phyloP scores from a whole-genome alignment of 2,329 filamentous ascomycete species.

The Pseudogymnoascus verrucosus region DNA sequence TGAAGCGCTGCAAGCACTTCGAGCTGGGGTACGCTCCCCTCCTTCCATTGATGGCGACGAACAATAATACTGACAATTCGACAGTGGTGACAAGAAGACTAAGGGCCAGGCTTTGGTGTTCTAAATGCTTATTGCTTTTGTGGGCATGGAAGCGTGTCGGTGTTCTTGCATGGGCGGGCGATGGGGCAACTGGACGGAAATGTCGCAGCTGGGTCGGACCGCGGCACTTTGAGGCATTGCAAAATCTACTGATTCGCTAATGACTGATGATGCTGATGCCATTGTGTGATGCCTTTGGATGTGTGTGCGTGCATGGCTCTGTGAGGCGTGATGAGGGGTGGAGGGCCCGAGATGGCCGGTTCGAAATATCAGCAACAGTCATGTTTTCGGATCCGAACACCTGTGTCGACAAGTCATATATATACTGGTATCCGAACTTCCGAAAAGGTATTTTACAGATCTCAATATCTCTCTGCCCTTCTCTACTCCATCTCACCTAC shows the following conservation, averaged over 20 bases:
- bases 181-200: conserved; percentile 4
- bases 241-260: conserved; percentile 10
- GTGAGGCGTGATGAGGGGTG: background rate
- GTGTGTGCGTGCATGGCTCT: conserved; percentile 1
- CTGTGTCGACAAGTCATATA: background rate
- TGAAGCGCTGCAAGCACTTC: conserved; percentile 99
- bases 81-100: conserved; percentile 99
- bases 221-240: conserved; percentile 10
- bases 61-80: conserved; percentile 35
- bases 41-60: background rate
- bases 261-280: conserved; percentile 8
- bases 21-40: conserved; percentile 77
- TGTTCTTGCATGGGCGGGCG: conserved; percentile 5
- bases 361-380: background rate
- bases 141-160: conserved; percentile 1
- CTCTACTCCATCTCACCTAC: background rate
- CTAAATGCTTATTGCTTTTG: conserved; percentile 56
- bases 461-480: background rate
- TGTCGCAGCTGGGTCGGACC: conserved; percentile 7
- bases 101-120: conserved; percentile 99
- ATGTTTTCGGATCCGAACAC: background rate
- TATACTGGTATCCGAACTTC: background rate
- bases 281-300: conserved; percentile 5
- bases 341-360: background rate
- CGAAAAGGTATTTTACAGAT: background rate